Evolutionary conservation across 805 yeast genomes (phyloP), one percentile per base, ranked within the genome.

Genomic region (Aciculoconidium aculeatum): DNA sequence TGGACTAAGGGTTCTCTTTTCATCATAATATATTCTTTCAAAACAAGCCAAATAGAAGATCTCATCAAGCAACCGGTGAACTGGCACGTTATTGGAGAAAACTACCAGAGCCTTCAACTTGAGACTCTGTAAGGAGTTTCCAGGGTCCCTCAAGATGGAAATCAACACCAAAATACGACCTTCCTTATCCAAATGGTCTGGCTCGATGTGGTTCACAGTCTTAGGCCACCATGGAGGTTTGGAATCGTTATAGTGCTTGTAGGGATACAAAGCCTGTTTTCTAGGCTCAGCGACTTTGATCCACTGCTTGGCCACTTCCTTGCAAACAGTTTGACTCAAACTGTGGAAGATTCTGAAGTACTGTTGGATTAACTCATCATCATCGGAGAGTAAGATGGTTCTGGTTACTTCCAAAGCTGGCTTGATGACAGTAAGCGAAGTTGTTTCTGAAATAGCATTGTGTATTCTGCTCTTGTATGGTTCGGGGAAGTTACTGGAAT

Each of bases 201-300:
- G 90, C 44, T 81, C 88, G 24, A 60, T 63, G 51, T 81, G 90
- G 20, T 72, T 57, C 1, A 77, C 70, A 8, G 39, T 33, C 0
- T 23, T 20, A 0, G 88, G 88, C 92, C 92, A 81, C 88, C 88
- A 80, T 4, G 46, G 43, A 1, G 90, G 92, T 37, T 61, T 70
- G 8, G 69, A 41, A 0, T 15, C 27, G 9, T 69, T 67, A 2
- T 74, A 75, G 7, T 47, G 44, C 31, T 72, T 78, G 47, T 81
- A 81, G 3, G 90, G 90, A 40, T 56, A 68, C 14, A 56, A 53
- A 1, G 78, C 62, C 51, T 80, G 85, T 38, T 81, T 81, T 31
- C 55, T 62, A 2, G 90, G 88, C 44, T 79, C 86, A 10, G 79
- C 60, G 1, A 60, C 50, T 41, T 67, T 71, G 25, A 82, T 78